phyloP scores from a whole-genome alignment of 441 rosid species.

The Eruca vesicaria region DNA sequence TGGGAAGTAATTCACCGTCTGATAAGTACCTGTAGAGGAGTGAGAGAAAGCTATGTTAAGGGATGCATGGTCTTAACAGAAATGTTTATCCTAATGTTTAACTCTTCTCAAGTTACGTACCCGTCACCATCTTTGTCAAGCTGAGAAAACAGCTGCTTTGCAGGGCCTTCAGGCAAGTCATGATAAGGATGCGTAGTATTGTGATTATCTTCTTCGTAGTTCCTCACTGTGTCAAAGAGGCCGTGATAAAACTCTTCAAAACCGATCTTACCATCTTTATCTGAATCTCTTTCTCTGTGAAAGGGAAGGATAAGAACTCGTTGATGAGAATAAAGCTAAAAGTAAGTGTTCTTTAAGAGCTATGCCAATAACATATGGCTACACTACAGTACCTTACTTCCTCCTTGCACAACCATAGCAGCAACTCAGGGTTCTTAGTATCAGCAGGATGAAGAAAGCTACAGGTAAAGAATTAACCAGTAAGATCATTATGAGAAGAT shows the following conservation, averaged over 20 bases:
- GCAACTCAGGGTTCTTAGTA: constrained; percentile 70
- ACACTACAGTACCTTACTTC: constrained; percentile 73
- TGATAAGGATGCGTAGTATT: constrained; percentile 59
- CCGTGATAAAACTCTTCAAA: constrained; percentile 91
- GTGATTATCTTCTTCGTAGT: constrained; percentile 76
- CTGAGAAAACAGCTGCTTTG: constrained; percentile 66
- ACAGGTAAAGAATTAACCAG: constrained; percentile 13
- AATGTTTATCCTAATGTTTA: background rate
- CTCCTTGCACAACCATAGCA: constrained; percentile 87
- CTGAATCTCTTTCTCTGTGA: constrained; percentile 86
- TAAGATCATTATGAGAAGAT: constrained; percentile 21
- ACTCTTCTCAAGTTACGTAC: constrained; percentile 41
- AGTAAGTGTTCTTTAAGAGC: background rate
- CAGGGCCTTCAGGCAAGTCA: constrained; percentile 74
- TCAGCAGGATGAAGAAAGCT: constrained; percentile 98
- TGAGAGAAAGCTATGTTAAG: constrained; percentile 4
- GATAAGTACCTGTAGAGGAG: constrained; percentile 55
- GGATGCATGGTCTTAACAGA: background rate
- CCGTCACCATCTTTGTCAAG: constrained; percentile 89
- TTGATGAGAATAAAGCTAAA: constrained; percentile 18
- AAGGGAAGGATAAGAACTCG: background rate
- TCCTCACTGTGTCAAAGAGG: constrained; percentile 83
- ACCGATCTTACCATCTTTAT: constrained; percentile 82
- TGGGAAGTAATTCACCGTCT: constrained; percentile 65
- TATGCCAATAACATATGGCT: background rate